Conservation (phyloP, 345 rosid genomes). For the Euphorbia tirucalli region DNA sequence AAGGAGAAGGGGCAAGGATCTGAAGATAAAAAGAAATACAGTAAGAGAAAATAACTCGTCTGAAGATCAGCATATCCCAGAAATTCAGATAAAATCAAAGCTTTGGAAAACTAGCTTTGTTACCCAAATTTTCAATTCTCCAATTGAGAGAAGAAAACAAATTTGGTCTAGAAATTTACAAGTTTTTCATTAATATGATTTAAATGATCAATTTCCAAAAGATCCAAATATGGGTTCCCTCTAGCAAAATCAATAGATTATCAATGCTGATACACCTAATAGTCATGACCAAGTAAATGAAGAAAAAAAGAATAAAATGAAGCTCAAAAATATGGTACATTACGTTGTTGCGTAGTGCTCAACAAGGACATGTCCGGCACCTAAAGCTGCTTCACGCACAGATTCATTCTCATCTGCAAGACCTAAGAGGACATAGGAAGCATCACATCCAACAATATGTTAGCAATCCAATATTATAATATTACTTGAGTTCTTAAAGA, state of each 20-base stretch:
- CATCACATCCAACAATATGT: slow-evolving; percentile 15
- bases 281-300: not conserved
- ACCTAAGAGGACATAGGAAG: slow-evolving; percentile 45
- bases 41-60: not conserved
- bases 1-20: slow-evolving; percentile 95
- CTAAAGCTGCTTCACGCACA: slow-evolving; percentile 97
- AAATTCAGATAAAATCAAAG: not conserved
- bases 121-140: not conserved
- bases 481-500: slow-evolving; percentile 1
- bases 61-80: not conserved
- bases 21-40: slow-evolving; percentile 26
- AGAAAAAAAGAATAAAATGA: not conserved
- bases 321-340: not conserved
- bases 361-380: slow-evolving; percentile 96
- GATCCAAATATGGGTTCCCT: not conserved
- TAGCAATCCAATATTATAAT: not conserved
- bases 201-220: not conserved
- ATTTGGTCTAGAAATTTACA: not conserved
- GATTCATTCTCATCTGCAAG: slow-evolving; percentile 99
- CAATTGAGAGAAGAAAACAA: not conserved
- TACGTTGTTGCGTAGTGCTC: slow-evolving; percentile 99
- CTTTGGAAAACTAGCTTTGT: not conserved
- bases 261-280: not conserved
- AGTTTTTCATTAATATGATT: not conserved
- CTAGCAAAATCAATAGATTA: not conserved